These are phyloP conservation scores for Tagetes erecta DNA, from an alignment of 129 eudicot genomes.

Conservation along the genomic window DNA sequence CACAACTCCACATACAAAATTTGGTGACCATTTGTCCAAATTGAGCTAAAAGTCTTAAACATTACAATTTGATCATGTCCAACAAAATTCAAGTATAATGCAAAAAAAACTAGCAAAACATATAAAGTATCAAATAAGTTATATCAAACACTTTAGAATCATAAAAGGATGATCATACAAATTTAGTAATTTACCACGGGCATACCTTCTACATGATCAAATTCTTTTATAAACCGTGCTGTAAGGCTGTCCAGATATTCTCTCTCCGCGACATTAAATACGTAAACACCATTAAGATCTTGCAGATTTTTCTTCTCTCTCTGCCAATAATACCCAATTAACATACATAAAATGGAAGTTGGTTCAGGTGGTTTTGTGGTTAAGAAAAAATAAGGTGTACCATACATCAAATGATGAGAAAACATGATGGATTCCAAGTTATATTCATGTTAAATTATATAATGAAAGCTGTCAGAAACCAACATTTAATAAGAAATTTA, in stretches of 20 bases:
- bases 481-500: neutral
- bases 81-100: constrained; percentile 2
- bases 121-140: constrained; percentile 1
- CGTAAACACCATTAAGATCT: constrained; percentile 77
- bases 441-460: neutral
- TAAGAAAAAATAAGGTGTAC: neutral
- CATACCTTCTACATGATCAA: constrained; percentile 75
- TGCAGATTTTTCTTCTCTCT: constrained; percentile 91
- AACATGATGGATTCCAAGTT: neutral
- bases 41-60: neutral
- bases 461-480: neutral
- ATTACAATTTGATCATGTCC: neutral
- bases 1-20: neutral
- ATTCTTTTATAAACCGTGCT: constrained; percentile 86
- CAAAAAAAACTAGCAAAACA: neutral
- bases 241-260: constrained; percentile 83
- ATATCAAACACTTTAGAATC: neutral
- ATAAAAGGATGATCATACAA: neutral
- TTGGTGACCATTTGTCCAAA: neutral
- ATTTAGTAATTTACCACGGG: constrained; percentile 4
- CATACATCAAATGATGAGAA: neutral
- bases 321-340: constrained; percentile 43
- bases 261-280: constrained; percentile 77
- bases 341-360: constrained; percentile 9
- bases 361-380: neutral